These are phyloP conservation scores for Stemphylium beticola DNA, from an alignment of 2,329 filamentous ascomycete genomes.

Conservation along the genomic window DNA sequence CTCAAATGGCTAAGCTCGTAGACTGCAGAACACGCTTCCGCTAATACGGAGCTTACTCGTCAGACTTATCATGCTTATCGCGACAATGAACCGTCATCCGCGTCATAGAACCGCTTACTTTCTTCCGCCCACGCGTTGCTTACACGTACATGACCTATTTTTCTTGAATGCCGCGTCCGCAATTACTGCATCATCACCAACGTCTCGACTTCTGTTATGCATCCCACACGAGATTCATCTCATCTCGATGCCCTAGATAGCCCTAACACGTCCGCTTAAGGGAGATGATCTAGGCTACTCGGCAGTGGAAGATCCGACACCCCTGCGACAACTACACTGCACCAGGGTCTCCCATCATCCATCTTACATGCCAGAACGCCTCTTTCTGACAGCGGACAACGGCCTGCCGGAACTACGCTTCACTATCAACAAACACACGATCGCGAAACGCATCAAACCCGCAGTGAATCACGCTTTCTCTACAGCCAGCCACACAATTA, in stretches of 20 bases:
- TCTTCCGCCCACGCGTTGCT: too few species aligned
- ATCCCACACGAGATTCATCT: too few species aligned
- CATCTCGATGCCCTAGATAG: too few species aligned
- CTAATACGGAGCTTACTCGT: neutral
- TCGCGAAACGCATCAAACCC: neutral
- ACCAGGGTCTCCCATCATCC: neutral
- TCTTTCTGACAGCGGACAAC: neutral
- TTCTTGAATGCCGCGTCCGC: too few species aligned
- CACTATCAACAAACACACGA: neutral
- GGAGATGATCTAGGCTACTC: neutral
- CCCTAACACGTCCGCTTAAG: too few species aligned
- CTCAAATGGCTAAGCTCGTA: neutral
- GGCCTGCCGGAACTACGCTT: neutral
- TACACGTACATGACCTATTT: too few species aligned
- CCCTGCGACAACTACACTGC: neutral
- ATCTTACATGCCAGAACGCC: neutral
- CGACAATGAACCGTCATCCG: neutral
- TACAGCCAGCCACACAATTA: too few species aligned
- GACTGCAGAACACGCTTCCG: constrained; percentile 1
- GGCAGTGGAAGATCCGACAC: neutral
- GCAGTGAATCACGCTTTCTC: too few species aligned
- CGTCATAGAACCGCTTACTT: too few species aligned
- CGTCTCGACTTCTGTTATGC: too few species aligned
- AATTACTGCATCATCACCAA: too few species aligned
- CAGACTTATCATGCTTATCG: neutral